phyloP scores from a whole-genome alignment of 805 yeast species.

The Kuraishia cidri region DNA sequence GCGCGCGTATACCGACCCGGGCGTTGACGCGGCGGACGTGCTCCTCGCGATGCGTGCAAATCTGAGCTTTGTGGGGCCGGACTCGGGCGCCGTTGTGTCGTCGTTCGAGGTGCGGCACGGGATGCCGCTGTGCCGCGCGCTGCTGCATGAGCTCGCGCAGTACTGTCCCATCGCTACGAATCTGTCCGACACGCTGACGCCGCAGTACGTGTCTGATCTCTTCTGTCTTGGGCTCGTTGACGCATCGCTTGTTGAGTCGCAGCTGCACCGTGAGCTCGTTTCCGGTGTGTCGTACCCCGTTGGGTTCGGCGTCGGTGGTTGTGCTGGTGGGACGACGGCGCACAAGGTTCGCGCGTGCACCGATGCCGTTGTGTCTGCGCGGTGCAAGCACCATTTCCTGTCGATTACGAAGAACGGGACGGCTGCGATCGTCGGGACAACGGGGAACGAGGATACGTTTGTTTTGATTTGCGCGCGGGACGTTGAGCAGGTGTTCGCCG shows the following conservation, averaged over 20 bases:
- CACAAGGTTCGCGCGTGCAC: constrained; percentile 24
- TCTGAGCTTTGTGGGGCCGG: constrained; percentile 16
- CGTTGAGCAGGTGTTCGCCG: not conserved
- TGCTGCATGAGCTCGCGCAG: constrained; percentile 29
- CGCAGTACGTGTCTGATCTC: constrained; percentile 40
- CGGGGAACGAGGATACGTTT: constrained; percentile 42
- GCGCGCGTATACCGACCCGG: constrained; percentile 2
- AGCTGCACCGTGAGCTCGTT: constrained; percentile 39
- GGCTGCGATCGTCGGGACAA: constrained; percentile 38
- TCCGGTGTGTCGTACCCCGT: constrained; percentile 42
- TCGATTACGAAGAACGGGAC: constrained; percentile 38
- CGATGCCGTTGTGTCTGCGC: constrained; percentile 36
- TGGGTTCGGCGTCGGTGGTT: constrained; percentile 27
- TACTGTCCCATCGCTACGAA: constrained; percentile 36
- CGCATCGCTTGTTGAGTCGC: constrained; percentile 35
- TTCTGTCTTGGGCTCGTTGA: constrained; percentile 34
- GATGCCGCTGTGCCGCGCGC: constrained; percentile 27
- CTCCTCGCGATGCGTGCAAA: constrained; percentile 28
- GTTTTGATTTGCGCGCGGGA: constrained; percentile 22
- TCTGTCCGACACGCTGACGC: constrained; percentile 37
- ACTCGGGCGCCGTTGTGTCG: constrained; percentile 9
- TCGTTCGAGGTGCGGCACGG: constrained; percentile 27
- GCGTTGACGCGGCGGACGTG: constrained; percentile 7
- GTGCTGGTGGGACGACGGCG: constrained; percentile 2
- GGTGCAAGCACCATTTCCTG: constrained; percentile 36